Evolutionary conservation across 163 green algal species (phyloP).

Genomic region (Chloromonas sp.): DNA sequence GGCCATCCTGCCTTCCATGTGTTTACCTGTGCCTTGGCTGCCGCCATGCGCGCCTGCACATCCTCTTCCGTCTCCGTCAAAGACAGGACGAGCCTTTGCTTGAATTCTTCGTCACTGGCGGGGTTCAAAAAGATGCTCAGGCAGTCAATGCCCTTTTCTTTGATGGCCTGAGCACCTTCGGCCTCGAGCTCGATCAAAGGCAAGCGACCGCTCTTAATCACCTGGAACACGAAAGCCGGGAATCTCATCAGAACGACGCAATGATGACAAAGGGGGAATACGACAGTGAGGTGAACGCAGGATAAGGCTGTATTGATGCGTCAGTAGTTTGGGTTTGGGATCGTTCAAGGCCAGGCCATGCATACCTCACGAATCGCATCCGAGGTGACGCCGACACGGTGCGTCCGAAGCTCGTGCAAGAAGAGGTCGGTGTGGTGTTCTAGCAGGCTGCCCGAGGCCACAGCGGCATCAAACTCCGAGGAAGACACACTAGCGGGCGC

Average conservation of each 20-base stretch:
- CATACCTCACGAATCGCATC: constrained; percentile 34
- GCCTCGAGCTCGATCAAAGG: constrained; percentile 55
- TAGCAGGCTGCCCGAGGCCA: constrained; percentile 34
- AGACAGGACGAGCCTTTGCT: constrained; percentile 33
- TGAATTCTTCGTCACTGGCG: neutral
- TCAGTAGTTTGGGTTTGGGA: too few species aligned
- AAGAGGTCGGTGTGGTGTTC: constrained; percentile 56
- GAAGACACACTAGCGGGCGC: constrained; percentile 4
- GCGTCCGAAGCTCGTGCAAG: constrained; percentile 34
- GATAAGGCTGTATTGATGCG: neutral
- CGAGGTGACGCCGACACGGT: constrained; percentile 36
- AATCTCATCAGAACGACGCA: too few species aligned
- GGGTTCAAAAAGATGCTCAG: constrained; percentile 18
- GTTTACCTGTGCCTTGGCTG: constrained; percentile 8
- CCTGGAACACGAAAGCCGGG: neutral
- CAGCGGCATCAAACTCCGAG: constrained; percentile 40
- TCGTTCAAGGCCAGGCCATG: neutral
- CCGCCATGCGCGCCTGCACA: constrained; percentile 24
- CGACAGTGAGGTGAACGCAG: neutral
- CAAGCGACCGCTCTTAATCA: constrained; percentile 46
- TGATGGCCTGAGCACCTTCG: constrained; percentile 36
- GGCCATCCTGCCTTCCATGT: neutral
- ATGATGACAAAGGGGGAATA: too few species aligned
- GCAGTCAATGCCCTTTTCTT: constrained; percentile 24
- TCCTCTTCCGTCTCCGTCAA: constrained; percentile 48